A percentile compares a stretch with the other conserved stretches of the same genome.
Conservation (phyloP, 2,329 filamentous ascomycete species). For the Neonectria faginata region DNA sequence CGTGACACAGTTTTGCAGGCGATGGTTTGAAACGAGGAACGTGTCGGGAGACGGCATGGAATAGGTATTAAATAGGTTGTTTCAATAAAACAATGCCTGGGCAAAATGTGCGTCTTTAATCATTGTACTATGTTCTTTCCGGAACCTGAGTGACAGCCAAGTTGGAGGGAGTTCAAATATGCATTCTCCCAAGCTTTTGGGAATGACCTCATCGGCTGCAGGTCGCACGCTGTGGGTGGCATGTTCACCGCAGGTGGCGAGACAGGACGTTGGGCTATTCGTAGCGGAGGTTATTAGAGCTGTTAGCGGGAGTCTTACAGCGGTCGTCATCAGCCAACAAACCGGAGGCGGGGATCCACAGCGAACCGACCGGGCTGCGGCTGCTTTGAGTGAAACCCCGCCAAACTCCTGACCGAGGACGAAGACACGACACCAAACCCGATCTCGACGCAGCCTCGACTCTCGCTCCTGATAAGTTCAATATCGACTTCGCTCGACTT, state of each 20-base stretch:
- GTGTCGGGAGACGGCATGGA: slow-evolving; percentile 9
- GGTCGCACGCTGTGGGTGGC: slow-evolving; percentile 1
- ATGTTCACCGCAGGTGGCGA: slow-evolving; percentile 14
- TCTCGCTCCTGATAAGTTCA: neutral
- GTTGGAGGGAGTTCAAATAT: slow-evolving; percentile 33
- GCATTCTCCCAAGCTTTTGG: slow-evolving; percentile 22
- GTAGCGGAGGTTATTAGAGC: slow-evolving; percentile 13
- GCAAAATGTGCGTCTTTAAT: neutral
- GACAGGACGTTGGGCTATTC: neutral
- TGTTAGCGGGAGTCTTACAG: slow-evolving; percentile 12
- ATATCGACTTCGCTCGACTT: neutral
- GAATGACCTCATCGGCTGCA: slow-evolving; percentile 43
- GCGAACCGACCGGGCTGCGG: slow-evolving; percentile 5
- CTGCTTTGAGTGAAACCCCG: slow-evolving; percentile 42
- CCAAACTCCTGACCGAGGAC: slow-evolving; percentile 44
- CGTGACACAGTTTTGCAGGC: slow-evolving; percentile 11
- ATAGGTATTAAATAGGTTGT: neutral
- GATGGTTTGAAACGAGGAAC: slow-evolving; percentile 18
- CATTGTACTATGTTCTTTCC: neutral
- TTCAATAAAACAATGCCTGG: slow-evolving; percentile 15
- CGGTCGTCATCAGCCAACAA: slow-evolving; percentile 36
- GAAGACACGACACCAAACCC: slow-evolving; percentile 27
- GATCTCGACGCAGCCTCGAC: slow-evolving; percentile 4
- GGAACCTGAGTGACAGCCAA: neutral
- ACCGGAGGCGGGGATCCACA: slow-evolving; percentile 11